Conservation (phyloP, 441 rosid genomes). For the Brassica balearica region DNA sequence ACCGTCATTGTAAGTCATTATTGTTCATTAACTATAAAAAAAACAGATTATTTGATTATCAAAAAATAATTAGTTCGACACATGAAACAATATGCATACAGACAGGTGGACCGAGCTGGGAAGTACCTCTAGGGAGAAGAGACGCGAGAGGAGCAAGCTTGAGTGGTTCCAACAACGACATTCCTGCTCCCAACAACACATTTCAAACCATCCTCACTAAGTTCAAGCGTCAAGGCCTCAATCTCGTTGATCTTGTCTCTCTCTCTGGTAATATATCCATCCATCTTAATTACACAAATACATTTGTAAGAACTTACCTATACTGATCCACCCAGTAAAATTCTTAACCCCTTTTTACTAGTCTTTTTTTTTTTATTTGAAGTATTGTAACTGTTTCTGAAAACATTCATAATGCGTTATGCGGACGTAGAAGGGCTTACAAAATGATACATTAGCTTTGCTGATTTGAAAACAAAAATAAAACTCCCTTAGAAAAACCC, state of each 20-base stretch:
- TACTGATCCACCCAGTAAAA: background rate
- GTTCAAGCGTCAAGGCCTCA: slow-evolving; percentile 74
- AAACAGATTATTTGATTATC: background rate
- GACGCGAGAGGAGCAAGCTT: slow-evolving; percentile 78
- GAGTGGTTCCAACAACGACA: slow-evolving; percentile 85
- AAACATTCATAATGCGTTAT: background rate
- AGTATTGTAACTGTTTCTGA: background rate
- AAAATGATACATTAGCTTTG: background rate
- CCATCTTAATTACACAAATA: background rate
- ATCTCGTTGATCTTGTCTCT: slow-evolving; percentile 81
- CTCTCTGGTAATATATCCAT: slow-evolving; percentile 64
- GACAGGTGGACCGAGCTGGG: slow-evolving; percentile 89
- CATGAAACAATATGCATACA: slow-evolving; percentile 27
- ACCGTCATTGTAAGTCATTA: slow-evolving; percentile 64
- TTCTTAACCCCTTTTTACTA: background rate
- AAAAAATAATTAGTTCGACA: background rate
- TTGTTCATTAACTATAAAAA: background rate
- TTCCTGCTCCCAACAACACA: slow-evolving; percentile 94
- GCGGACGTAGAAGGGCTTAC: background rate
- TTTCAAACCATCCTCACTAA: slow-evolving; percentile 79
- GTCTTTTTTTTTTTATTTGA: background rate
- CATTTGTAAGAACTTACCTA: slow-evolving; percentile 3
- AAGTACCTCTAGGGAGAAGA: slow-evolving; percentile 84
- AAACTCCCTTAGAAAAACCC: background rate
- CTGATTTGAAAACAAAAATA: background rate